These are phyloP conservation scores for Boletus reticulatus DNA, from an alignment of 768 basidiomycete genomes.

Conservation along the genomic window DNA sequence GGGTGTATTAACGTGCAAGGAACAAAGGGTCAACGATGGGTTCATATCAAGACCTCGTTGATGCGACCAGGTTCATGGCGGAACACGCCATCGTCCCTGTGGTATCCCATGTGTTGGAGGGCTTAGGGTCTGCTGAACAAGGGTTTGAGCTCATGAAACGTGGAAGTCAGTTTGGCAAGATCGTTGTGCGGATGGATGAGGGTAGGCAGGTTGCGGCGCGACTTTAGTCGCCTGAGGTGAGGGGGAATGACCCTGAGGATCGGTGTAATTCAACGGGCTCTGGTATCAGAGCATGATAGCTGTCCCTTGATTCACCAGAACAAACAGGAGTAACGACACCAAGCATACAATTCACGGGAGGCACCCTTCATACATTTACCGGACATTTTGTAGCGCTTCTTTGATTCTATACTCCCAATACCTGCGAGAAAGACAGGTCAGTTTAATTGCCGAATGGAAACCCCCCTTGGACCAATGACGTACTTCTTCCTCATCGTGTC, in stretches of 20 bases:
- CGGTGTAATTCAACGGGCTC: neutral
- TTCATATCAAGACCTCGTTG: slow-evolving; percentile 67
- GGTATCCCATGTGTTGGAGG: slow-evolving; percentile 67
- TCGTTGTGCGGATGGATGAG: slow-evolving; percentile 52
- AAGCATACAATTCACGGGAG: slow-evolving; percentile 7
- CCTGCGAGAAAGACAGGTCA: slow-evolving; percentile 36
- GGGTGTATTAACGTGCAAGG: slow-evolving; percentile 12
- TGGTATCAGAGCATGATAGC: neutral
- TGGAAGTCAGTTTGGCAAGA: slow-evolving; percentile 76
- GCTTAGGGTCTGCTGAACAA: slow-evolving; percentile 59
- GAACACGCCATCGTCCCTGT: slow-evolving; percentile 67
- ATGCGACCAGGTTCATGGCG: slow-evolving; percentile 67
- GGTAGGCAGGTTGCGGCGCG: slow-evolving; percentile 22
- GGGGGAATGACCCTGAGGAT: neutral
- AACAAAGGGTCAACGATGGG: slow-evolving; percentile 79
- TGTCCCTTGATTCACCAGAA: neutral
- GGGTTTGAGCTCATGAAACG: slow-evolving; percentile 67
- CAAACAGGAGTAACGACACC: neutral
- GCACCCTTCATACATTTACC: slow-evolving; percentile 15
- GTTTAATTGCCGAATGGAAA: slow-evolving; percentile 24
- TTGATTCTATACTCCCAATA: slow-evolving; percentile 78
- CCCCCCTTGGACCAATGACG: slow-evolving; percentile 20
- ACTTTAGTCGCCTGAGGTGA: slow-evolving; percentile 16
- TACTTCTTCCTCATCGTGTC: slow-evolving; percentile 80
- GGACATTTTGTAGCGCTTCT: slow-evolving; percentile 38